Conservation (phyloP, 2,329 filamentous ascomycete genomes). For the Aspergillus nomiae region DNA sequence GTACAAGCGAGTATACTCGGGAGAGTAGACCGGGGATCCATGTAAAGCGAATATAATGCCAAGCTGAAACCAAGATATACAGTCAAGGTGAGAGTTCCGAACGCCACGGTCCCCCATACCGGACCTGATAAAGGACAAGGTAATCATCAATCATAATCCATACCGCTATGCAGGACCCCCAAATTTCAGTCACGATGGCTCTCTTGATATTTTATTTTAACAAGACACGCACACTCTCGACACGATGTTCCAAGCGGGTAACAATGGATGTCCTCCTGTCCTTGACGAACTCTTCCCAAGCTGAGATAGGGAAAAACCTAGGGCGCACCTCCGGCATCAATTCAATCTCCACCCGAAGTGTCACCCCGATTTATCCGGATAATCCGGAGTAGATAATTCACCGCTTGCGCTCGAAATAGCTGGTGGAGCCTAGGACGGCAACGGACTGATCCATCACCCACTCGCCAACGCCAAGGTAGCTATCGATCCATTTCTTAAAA, state of each 20-base stretch:
- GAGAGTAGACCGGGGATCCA: neutral
- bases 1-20: conserved; percentile 12
- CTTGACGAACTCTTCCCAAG: neutral
- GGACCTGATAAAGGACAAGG: conserved; percentile 7
- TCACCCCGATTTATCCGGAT: neutral
- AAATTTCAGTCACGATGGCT: neutral
- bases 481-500: conserved; percentile 84
- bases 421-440: conserved; percentile 81
- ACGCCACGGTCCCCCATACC: conserved; percentile 22
- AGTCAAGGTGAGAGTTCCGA: conserved; percentile 20
- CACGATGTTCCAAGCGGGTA: neutral
- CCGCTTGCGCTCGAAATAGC: conserved; percentile 88
- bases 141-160: conserved; percentile 19
- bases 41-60: conserved; percentile 5
- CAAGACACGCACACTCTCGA: neutral
- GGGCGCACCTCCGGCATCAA: neutral
- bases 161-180: conserved; percentile 4
- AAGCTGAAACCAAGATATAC: conserved; percentile 14
- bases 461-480: conserved; percentile 91
- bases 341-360: neutral
- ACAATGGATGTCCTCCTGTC: neutral
- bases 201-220: neutral
- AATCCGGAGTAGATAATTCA: conserved; percentile 43
- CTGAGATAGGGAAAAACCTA: neutral
- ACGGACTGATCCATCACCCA: conserved; percentile 98